Evolutionary conservation across 2,329 filamentous ascomycete genomes (phyloP), one percentile per base, ranked within the genome.

Genomic region (Aureobasidium sp.): DNA sequence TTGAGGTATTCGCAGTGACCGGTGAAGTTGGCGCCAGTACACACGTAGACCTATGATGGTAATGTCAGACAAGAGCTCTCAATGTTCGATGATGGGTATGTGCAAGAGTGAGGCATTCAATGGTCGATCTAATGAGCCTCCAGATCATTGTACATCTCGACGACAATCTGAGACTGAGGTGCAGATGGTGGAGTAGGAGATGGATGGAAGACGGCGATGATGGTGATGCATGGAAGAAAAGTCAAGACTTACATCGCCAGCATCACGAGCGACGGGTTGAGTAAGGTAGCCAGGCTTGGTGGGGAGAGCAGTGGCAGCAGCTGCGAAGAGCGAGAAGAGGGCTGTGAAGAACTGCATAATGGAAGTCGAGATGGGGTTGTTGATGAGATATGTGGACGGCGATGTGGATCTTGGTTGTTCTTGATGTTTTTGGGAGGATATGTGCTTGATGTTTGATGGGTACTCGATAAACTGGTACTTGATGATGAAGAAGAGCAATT

Each of bases 11-110:
- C 13, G 53, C 60, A 61, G 2, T 17, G 7, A 23, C 37, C 60
- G 25, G 49, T 57, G 43, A 25, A 61, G 54, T 61, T 61, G 46
- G 46, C 31, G 21, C 38, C 60, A n/a, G 53, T 57, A 29, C 60
- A 61, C 13, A 31, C 7, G 37, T 51, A 51, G 53, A 53, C 45
- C 60, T 50, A 23, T 5, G 6, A 17, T 17, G 27, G 17, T 4
- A 19, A 15, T 59, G 25, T 59, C 19, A 59, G 42, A 21, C 1
- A 17, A 27, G 45, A 33, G 37, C 23, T 27, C 21, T 17, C 23
- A 17, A 27, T 17, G 2, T 7, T 27, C 4, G 23, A 45, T 45
- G 11, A 45, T 45, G 42, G 25, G 43, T 25, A 17, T 17, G 42
- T 38, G 37, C 8, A 38, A 37, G 37, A 38, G 5, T 17, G 4